Percentiles rank a stretch among this genome's conserved stretches.
These are phyloP conservation scores for Echium plantagineum DNA, from an alignment of 257 asterid species.

Conservation along the genomic window DNA sequence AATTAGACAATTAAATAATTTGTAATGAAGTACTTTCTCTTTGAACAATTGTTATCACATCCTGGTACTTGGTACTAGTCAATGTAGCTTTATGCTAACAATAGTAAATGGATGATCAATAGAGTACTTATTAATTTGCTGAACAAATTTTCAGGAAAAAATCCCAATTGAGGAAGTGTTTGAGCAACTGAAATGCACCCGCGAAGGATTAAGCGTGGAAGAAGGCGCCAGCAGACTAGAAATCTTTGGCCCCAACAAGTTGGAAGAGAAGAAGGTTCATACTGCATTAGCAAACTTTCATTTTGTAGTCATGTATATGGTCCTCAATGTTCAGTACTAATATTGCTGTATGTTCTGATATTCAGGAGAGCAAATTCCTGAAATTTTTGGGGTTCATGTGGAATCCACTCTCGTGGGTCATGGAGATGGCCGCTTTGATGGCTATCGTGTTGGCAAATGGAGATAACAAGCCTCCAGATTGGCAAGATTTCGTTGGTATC, in stretches of 20 bases:
- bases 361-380: constrained; percentile 81
- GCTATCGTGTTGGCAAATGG: constrained; percentile 93
- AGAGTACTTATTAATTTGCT: not conserved
- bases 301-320: not conserved
- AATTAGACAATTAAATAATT: no score
- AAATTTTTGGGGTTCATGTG: constrained; percentile 98
- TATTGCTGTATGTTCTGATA: not conserved
- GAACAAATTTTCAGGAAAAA: constrained; percentile 43
- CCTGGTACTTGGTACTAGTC: not conserved
- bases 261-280: constrained; percentile 84
- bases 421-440: constrained; percentile 97
- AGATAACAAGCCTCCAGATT: constrained; percentile 81
- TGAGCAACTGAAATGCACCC: constrained; percentile 76
- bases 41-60: no score
- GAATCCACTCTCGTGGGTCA: constrained; percentile 99
- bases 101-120: not conserved
- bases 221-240: constrained; percentile 86
- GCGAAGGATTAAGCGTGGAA: constrained; percentile 65
- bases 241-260: constrained; percentile 86
- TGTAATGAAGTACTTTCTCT: no score
- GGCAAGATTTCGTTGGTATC: constrained; percentile 95
- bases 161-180: constrained; percentile 93
- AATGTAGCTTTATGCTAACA: not conserved
- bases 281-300: not conserved
- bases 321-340: not conserved